Base-by-base conservation (phyloP, 371 early-diverging fungal species). In the Apophysomyces ossiformis region DNA sequence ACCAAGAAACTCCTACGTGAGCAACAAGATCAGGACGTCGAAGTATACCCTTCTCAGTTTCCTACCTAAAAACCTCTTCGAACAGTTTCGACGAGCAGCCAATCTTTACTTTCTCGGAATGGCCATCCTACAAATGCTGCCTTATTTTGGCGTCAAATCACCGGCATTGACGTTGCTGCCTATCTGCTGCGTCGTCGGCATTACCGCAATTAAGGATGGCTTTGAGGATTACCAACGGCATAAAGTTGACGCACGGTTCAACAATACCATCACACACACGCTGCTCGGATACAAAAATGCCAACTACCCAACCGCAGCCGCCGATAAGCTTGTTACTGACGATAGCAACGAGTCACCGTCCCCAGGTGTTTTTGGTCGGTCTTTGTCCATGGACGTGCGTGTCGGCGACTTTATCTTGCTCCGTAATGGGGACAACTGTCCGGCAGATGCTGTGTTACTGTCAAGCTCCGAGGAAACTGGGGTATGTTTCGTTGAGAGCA, bases 91-190 rank as follows among this genome's bases (percentile, higher is more conserved):
- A 4, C 87, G 93, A 37, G 89, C 94, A 37, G 97, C 97, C 76
- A 99, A 99, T 79, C 79, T 99, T 64, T 99, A 98, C 83, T 99
- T 99, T 76, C 79, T 97, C 59, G 84, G 89, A 63, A 87, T 98
- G 81, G 95, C 98, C 43, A 90, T 97, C 47, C 81, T 99, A 44
- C 96, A 99, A 73, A 68, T 90, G 43, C 82, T 95, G 37, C 92
- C 93, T 16, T 75, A 86, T 45, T 96, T 97, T 76, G 87, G 86
- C 18, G 86, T 91, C 60, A 91, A 90, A 39, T 86, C 78, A 32
- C 90, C 78, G 61, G 79, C 85, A 47, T 76, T 99, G 57, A 93
- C 97, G 0, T 85, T 94, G 1, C 81, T 96, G 5, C 99, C 99
- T 1, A 89, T 99, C 64, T 74, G 90, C 46, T 80, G 92, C 18